A percentile compares a stretch with the other conserved stretches of the same genome.
Conservation (phyloP, 345 rosid genomes). For the Gossypium longicalyx region DNA sequence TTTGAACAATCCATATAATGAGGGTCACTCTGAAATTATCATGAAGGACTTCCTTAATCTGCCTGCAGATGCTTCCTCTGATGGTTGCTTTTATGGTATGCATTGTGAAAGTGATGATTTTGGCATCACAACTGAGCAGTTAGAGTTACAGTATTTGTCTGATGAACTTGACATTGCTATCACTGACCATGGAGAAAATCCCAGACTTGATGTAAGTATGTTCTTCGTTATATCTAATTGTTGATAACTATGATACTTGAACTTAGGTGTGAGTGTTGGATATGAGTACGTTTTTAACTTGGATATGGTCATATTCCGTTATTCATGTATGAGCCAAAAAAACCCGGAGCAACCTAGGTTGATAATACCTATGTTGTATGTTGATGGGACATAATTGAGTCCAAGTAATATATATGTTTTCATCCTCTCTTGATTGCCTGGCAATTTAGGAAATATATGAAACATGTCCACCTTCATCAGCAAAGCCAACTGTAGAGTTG, state of each 20-base stretch:
- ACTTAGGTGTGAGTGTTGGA: background rate
- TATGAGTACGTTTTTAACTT: background rate
- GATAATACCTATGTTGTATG: background rate
- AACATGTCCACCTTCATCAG: slow-evolving; percentile 31
- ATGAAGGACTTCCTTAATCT: slow-evolving; percentile 54
- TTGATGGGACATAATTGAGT: background rate
- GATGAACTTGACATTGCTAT: slow-evolving; percentile 80
- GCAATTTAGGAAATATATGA: slow-evolving; percentile 54
- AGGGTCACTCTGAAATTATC: slow-evolving; percentile 39
- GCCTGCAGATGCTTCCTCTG: slow-evolving; percentile 50
- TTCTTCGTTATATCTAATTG: background rate
- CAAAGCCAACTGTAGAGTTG: slow-evolving; percentile 29
- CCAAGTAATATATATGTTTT: slow-evolving; percentile 28
- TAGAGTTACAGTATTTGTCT: slow-evolving; percentile 74
- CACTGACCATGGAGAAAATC: slow-evolving; percentile 73
- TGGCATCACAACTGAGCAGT: slow-evolving; percentile 45
- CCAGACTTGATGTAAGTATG: slow-evolving; percentile 70
- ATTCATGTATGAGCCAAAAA: background rate
- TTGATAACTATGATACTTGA: background rate
- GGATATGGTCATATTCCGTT: background rate
- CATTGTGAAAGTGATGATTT: slow-evolving; percentile 38
- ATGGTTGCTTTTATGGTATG: slow-evolving; percentile 45
- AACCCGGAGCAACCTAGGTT: background rate
- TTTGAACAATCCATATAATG: slow-evolving; percentile 37
- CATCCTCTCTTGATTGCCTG: slow-evolving; percentile 17